Evolutionary conservation across 352 stramenopile species (phyloP), one percentile per base, ranked within the genome.

Genomic region (Pythium rishiriense): DNA sequence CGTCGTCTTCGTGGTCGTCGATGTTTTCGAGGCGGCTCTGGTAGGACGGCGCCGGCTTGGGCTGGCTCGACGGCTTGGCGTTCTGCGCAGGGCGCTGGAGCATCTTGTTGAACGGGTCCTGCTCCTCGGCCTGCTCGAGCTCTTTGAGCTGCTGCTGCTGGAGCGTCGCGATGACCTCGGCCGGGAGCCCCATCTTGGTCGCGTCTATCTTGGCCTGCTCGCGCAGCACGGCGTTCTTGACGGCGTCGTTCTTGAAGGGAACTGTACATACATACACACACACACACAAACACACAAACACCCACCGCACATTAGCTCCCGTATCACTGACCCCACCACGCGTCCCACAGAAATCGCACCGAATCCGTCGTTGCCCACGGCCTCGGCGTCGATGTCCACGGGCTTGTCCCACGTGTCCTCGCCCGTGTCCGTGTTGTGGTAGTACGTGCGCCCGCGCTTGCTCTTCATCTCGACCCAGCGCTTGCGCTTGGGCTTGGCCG

Each of bases 401-500:
- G 84, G 84, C 52, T 83, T 81, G 25, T 90, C 81, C 84, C 84
- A 93, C 52, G 79, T 76, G 56, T 93, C 84, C 63, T 93, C 84
- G 35, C 84, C 84, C 6, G 81, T 93, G 53, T 93, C 84, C 29
- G 82, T 81, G 66, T 93, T 93, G 70, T 93, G 81, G 57, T 93
- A 93, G 62, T 91, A 93, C n/a, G 67, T 83, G n/a, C 75, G 62
- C 5, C 82, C 84, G 22, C 78, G 70, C 52, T 81, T 89, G 25
- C 81, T 90, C 37, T 54, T 73, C n/a, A 93, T 69, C 51, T 79
- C 79, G 3, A 79, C 70, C 84, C 84, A 93, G 11, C 81, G 80
- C 61, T 87, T 88, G 19, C 70, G 49, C 46, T 65, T 72, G 10
- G 69, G 57, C 58, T 54, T 75, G 5, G 19, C n/a, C 0, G 25